phyloP scores from a whole-genome alignment of 192 early-diverging fungal species.

The Coemansia sp. region DNA sequence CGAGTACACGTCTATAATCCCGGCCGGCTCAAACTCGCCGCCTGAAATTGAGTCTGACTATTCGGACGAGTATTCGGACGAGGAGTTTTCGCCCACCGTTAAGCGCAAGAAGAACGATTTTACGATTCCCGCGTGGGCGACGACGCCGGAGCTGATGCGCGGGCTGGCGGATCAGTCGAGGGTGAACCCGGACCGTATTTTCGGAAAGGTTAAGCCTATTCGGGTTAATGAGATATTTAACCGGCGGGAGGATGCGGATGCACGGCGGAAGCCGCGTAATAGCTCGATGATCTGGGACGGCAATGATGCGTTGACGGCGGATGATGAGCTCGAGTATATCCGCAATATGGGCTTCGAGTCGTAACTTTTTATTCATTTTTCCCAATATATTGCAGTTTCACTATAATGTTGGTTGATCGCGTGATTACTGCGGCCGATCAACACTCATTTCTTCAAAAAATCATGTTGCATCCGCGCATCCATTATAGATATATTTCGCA shows the following conservation, averaged over 20 bases:
- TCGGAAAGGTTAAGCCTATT: conserved; percentile 49
- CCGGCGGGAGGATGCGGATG: conserved; percentile 14
- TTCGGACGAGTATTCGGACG: conserved; percentile 53
- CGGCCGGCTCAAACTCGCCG: conserved; percentile 35
- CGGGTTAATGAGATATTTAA: conserved; percentile 53
- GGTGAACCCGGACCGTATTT: conserved; percentile 53
- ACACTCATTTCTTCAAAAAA: not conserved
- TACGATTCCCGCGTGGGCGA: conserved; percentile 49
- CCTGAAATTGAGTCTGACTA: conserved; percentile 52
- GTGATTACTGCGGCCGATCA: too few relatives aligned
- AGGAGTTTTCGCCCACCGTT: conserved; percentile 48
- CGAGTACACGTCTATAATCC: conserved; percentile 48
- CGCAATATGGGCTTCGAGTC: conserved; percentile 52
- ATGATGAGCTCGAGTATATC: conserved; percentile 52
- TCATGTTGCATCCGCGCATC: too few relatives aligned
- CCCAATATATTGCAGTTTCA: not conserved
- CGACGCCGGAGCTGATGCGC: conserved; percentile 48
- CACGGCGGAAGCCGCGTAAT: conserved; percentile 40
- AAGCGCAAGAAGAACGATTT: conserved; percentile 51
- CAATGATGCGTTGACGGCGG: conserved; percentile 42
- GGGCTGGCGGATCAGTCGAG: conserved; percentile 39
- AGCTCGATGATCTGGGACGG: conserved; percentile 56
- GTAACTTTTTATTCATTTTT: conserved; percentile 20
- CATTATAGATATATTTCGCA: too few relatives aligned
- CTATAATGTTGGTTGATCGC: too few relatives aligned